Base-by-base conservation (phyloP, 2,329 filamentous ascomycete species). In the Talaromyces sp. region DNA sequence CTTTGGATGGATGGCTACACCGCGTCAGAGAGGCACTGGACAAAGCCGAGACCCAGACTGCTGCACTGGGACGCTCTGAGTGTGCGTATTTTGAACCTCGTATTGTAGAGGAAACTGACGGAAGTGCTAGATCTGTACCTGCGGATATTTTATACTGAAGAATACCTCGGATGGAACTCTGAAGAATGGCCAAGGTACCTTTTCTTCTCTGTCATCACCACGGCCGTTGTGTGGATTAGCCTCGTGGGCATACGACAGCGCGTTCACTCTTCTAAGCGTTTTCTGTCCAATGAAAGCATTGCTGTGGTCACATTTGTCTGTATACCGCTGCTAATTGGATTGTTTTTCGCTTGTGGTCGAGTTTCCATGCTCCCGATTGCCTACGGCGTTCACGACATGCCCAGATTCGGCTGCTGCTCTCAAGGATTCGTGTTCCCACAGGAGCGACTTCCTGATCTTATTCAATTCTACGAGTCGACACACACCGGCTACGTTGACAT, bases 1-100 rank as follows among this genome's bases (percentile, higher is more conserved):
- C 77, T 36, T 72, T 78, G 65, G 77, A 80, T 56, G 79, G 79
- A 13, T 82, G 80, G 80, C 80, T 77, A 64, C 70, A 76, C 55
- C 73, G 77, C 4, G 76, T 75, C 0, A 68, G 76, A 44, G 62
- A 69, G 5, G 78, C 73, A 0, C 44, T 47, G 3, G 19, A 25
- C 25, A 47, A 25, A 39, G 73, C 72, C 4, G 72, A 78, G 60
- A 63, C 62, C 33, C 66, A 73, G 56, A 71, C 69, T 13, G 65
- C 64, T 17, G 63, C 67, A 28, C 68, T 72, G 39, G 65, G 64
- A 1, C 62, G 59, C 42, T 65, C 65, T 55, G 67, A 66, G n/a
- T 70, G 69, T 67, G 56, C 64, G 66, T 55, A 25, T 13, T 30
- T 28, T n/a, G 5, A 19, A 17, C 22, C 10, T 4, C 13, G 2